Base-by-base conservation (phyloP, 2,329 filamentous ascomycete species). In the Neoscytalidium dimidiatum region DNA sequence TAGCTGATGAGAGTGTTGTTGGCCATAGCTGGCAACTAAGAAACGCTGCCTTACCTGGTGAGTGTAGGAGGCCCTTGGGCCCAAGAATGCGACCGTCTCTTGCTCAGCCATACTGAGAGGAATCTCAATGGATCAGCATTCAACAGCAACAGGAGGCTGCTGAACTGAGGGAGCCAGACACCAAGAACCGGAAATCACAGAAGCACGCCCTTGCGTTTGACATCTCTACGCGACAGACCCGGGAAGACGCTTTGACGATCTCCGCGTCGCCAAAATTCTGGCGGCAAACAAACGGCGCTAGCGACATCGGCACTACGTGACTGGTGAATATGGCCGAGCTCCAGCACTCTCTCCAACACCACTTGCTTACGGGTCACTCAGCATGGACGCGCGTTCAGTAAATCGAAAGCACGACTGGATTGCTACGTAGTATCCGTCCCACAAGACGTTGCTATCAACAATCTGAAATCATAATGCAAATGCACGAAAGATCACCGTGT, bases 31-130 rank as follows among this genome's bases (percentile, higher is more conserved):
- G 29, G 43, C 31, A 26, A 26, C 5, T 41, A 43, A 31, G 17
- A 35, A 46, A 29, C 19, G 44, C 6, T 4, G 31, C 65, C 75
- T 66, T 72, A 90, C 88, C 83, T 90, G 88, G 74, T 91, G 88
- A 29, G 88, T 90, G 73, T 90, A 91, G 35, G 88, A 90, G 26
- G 86, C 86, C 69, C 82, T 76, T 3, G 88, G 88, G 7, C 88
- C 88, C 31, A 91, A 76, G 71, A 86, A 91, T 46, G 86, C 84
- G 28, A 87, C 76, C 26, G 74, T 72, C 21, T 68, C 68, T 56
- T 57, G 46, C n/a, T 52, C 19, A 19, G 19, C 46, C 63, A 65
- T 65, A 52, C 9, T 46, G 60, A 9, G 23, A 3, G 23, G 4
- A 17, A 3, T 14, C 35, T 31, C n/a, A 26, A n/a, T 14, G 14